Percentiles rank a stretch among this genome's conserved stretches.
Conservation (phyloP, 2,329 filamentous ascomycete genomes). For the Aspergillus novofumigatus region DNA sequence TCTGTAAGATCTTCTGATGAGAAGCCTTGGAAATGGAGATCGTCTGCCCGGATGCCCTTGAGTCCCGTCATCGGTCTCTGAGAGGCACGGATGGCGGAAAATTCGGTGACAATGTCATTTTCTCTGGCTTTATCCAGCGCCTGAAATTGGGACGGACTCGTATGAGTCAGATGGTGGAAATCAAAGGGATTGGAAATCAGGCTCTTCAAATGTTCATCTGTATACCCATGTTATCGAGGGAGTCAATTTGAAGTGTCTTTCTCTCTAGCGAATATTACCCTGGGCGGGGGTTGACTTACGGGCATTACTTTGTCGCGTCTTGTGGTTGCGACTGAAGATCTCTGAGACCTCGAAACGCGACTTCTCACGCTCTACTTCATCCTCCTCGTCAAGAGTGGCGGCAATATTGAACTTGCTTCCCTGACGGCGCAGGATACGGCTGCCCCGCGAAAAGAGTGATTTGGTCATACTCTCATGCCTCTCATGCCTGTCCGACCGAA, state of each 20-base stretch:
- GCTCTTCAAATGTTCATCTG: conserved; percentile 43
- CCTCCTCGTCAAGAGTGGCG: conserved; percentile 38
- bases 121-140: conserved; percentile 49
- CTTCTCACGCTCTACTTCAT: conserved; percentile 32
- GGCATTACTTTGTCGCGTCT: conserved; percentile 28
- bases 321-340: conserved; percentile 31
- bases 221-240: not conserved
- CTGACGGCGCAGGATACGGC: conserved; percentile 45
- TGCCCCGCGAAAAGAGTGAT: conserved; percentile 41
- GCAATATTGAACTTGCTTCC: conserved; percentile 45
- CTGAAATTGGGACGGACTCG: conserved; percentile 52
- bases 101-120: conserved; percentile 50
- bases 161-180: conserved; percentile 62
- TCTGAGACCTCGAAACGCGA: conserved; percentile 30
- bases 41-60: conserved; percentile 50
- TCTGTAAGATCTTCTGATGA: conserved; percentile 28
- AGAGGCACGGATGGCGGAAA: conserved; percentile 51
- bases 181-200: conserved; percentile 60
- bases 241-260: not conserved
- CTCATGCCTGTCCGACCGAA: conserved; percentile 31
- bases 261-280: not conserved
- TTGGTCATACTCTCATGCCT: conserved; percentile 36
- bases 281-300: conserved; percentile 28
- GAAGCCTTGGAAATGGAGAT: conserved; percentile 39
- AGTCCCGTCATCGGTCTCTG: conserved; percentile 48